Conservation (phyloP, 495 filamentous ascomycete species). For the Annulohypoxylon moriforme region DNA sequence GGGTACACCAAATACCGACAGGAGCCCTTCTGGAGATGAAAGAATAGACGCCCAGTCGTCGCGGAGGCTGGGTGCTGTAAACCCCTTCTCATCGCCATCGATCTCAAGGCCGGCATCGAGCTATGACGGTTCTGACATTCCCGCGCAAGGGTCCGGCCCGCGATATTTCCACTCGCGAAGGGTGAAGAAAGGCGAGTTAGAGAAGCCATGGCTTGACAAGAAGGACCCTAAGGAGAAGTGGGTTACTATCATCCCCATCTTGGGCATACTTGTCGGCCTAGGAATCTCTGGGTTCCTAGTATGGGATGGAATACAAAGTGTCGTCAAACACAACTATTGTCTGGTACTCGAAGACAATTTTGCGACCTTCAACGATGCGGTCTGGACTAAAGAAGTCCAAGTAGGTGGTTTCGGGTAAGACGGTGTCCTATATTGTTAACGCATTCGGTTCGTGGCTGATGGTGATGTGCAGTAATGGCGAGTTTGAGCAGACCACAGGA, state of each 20-base stretch:
- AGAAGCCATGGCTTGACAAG: constrained; percentile 75
- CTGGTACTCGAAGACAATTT: constrained; percentile 77
- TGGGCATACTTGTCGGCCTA: constrained; percentile 74
- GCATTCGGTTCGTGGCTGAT: constrained; percentile 12
- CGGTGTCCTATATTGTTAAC: constrained; percentile 38
- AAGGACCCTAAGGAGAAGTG: constrained; percentile 84
- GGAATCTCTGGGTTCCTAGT: constrained; percentile 73
- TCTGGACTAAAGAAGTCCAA: constrained; percentile 84
- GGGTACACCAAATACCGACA: constrained; percentile 54
- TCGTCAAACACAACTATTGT: constrained; percentile 81
- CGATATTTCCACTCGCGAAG: constrained; percentile 81
- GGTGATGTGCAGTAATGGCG: constrained; percentile 70
- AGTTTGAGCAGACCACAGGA: constrained; percentile 80
- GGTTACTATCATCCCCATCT: constrained; percentile 80
- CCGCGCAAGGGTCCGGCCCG: constrained; percentile 50
- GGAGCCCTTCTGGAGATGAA: constrained; percentile 52
- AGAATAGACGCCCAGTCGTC: constrained; percentile 51
- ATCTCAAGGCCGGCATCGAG: constrained; percentile 66
- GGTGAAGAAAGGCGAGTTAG: constrained; percentile 73
- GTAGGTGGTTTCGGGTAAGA: constrained; percentile 82
- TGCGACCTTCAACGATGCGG: constrained; percentile 63
- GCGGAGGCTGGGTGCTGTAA: constrained; percentile 46
- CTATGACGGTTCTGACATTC: constrained; percentile 60
- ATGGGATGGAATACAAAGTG: constrained; percentile 74
- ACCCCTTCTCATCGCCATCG: constrained; percentile 70